Evolutionary conservation across 306 rosid genomes (phyloP).

Genomic region (Fragaria nilgerrensis): DNA sequence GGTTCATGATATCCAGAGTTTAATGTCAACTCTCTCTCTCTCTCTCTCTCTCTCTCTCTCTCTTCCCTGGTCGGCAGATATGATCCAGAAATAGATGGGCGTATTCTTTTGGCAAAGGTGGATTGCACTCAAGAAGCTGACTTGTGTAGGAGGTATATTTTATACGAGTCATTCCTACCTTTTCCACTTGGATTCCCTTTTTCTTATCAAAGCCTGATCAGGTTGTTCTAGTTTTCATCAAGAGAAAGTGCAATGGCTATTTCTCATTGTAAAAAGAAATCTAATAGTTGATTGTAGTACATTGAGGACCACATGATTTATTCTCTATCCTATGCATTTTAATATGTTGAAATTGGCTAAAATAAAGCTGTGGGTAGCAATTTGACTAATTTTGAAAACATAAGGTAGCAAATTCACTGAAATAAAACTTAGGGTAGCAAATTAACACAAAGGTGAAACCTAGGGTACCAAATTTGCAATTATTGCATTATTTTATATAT

Average conservation of each 20-base stretch:
- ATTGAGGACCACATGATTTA: background rate
- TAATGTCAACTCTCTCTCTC: conserved; percentile 6
- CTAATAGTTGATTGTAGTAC: background rate
- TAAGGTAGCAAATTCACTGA: background rate
- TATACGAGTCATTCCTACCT: conserved; percentile 12
- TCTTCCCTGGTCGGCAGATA: conserved; percentile 41
- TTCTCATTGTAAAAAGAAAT: background rate
- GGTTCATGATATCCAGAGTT: conserved; percentile 7
- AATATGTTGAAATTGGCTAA: background rate
- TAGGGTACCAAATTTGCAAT: background rate
- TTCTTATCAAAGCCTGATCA: background rate
- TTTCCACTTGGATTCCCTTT: conserved; percentile 16
- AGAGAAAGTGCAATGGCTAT: background rate
- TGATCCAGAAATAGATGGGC: conserved; percentile 92
- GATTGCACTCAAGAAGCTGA: conserved; percentile 83
- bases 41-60: conserved; percentile 24
- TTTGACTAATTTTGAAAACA: background rate
- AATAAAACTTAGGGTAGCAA: background rate
- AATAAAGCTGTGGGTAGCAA: too few species aligned
- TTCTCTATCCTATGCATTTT: background rate
- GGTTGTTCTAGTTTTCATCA: background rate
- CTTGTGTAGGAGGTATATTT: conserved; percentile 75
- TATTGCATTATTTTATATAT: background rate
- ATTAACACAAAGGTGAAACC: background rate
- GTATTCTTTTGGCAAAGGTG: conserved; percentile 73